Base-by-base conservation (phyloP, 169 alveolate genomes). In the Theileria annulata region DNA sequence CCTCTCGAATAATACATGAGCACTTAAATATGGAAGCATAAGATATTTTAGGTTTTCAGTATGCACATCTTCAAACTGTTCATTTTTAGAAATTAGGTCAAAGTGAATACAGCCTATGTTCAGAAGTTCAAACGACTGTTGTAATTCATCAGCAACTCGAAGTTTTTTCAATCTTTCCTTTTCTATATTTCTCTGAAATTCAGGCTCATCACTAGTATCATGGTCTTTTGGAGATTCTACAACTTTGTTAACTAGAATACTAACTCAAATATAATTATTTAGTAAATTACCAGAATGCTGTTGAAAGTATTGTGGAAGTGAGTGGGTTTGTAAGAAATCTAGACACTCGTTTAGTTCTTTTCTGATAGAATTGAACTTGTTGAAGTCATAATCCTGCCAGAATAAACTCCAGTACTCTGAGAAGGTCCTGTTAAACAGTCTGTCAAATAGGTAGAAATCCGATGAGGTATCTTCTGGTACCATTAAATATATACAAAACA, bases 11-110 rank as follows among this genome's bases (percentile, higher is more conserved):
- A 59, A 17, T 13, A 82, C 85, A 59, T 74, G 85, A n/a, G 85
- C 66, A 17, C 59, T 25, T 47, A 82, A 47, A 33, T 67, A 82
- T 0, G 88, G 88, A 64, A 82, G 76, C 84, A 82, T 75, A 1
- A 82, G 77, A 60, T 72, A 82, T 21, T 82, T 82, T 62, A 82
- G 23, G 30, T 71, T 9, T n/a, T 82, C 88, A 17, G 85, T 75
- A 59, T 82, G 88, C 15, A 82, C 47, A 37, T 82, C 88, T 2
- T 9, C 86, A 19, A 82, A 3, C 17, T 59, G 60, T 10, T 82
- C 88, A 51, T 75, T 82, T 3, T 47, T 8, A 15, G 88, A 82
- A 23, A 74, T 23, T 9, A 82, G 3, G 56, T 35, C 54, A 35
- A 82, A 4, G 9, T 31, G 48, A 25, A 67, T 70, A n/a, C 77